These are phyloP conservation scores for Kewa caespitosa DNA, from an alignment of 179 eudicot genomes.

Conservation along the genomic window DNA sequence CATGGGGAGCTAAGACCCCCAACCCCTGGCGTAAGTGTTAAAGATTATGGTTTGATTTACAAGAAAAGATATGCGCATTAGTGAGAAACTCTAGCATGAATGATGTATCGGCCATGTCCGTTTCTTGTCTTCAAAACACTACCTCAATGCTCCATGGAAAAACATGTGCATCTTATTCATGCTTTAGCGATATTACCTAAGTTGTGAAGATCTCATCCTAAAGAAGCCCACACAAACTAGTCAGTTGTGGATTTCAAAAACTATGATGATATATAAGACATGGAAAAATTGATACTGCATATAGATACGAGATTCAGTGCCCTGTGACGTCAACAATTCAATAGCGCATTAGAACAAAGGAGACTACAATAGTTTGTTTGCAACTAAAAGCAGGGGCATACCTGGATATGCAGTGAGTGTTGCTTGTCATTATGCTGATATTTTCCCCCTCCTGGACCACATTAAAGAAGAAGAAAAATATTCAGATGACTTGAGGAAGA, in stretches of 20 bases:
- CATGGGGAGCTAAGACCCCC: constrained; percentile 24
- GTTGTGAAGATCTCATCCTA: constrained; percentile 14
- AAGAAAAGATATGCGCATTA: constrained; percentile 27
- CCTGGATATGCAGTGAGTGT: constrained; percentile 21
- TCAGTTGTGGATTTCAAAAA: neutral
- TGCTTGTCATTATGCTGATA: constrained; percentile 8
- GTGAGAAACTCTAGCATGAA: constrained; percentile 18
- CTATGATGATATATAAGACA: neutral
- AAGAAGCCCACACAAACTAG: constrained; percentile 4
- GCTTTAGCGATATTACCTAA: constrained; percentile 9
- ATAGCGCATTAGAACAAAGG: neutral
- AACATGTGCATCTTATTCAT: constrained; percentile 20
- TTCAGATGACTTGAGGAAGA: neutral
- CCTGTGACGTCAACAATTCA: constrained; percentile 7
- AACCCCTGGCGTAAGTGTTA: constrained; percentile 23
- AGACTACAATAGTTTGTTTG: neutral
- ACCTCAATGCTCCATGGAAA: constrained; percentile 22
- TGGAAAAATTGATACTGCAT: neutral
- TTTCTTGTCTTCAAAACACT: constrained; percentile 22
- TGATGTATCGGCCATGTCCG: constrained; percentile 21
- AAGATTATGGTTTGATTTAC: constrained; percentile 38
- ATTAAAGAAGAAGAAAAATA: neutral
- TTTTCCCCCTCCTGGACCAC: constrained; percentile 11
- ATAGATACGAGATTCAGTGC: constrained; percentile 12
- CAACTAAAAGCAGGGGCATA: neutral